Evolutionary conservation across 2,329 filamentous ascomycete species (phyloP).

Genomic region (Rhexocercosporidium sp.): DNA sequence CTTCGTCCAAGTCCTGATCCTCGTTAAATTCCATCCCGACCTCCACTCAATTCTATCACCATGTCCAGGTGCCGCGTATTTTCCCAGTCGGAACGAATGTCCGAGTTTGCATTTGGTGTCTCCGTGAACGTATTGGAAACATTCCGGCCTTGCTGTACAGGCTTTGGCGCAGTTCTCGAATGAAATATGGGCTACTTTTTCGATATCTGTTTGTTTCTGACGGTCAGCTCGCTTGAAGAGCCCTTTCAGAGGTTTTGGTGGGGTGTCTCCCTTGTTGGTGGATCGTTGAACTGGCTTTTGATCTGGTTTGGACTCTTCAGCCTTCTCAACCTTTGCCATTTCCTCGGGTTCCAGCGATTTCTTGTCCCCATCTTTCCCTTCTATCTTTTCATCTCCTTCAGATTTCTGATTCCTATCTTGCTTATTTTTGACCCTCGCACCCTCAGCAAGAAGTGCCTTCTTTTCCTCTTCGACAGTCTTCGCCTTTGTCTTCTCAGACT

Average conservation of each 20-base stretch:
- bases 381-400: not conserved
- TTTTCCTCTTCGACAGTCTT: too few relatives aligned
- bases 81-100: slow-evolving; percentile 21
- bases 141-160: slow-evolving; percentile 47
- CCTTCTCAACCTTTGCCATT: not conserved
- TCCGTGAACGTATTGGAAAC: slow-evolving; percentile 45
- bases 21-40: slow-evolving; percentile 28
- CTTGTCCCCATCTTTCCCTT: not conserved
- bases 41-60: slow-evolving; percentile 18
- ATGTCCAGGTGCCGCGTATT: slow-evolving; percentile 13
- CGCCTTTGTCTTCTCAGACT: not conserved
- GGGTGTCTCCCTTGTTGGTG: not conserved
- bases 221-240: not conserved
- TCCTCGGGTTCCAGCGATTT: not conserved
- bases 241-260: not conserved
- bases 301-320: not conserved
- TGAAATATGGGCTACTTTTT: slow-evolving; percentile 50
- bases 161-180: slow-evolving; percentile 54
- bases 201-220: slow-evolving; percentile 34
- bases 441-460: too few relatives aligned
- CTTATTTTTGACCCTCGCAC: not conserved
- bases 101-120: slow-evolving; percentile 28
- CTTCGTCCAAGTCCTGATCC: slow-evolving; percentile 26
- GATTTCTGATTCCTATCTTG: not conserved
- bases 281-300: not conserved